Percentiles rank a stretch among this genome's conserved stretches.
Evolutionary conservation across 495 filamentous ascomycete species (phyloP).

Genomic region (Delitschia confertaspora): DNA sequence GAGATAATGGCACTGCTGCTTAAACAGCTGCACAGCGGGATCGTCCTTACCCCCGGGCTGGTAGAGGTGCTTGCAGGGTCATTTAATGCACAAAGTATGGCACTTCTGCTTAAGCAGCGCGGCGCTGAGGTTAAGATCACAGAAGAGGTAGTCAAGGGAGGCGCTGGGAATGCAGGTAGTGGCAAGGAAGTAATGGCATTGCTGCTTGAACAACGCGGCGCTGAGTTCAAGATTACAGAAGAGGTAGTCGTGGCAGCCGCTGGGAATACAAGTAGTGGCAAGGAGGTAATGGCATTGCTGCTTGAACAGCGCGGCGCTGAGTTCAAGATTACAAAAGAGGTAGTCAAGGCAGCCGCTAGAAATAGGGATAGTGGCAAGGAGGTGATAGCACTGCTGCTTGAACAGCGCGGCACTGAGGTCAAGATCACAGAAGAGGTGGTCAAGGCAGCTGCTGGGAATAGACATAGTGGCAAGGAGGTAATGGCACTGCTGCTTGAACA

Average conservation of each 20-base stretch:
- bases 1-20: constrained; percentile 15
- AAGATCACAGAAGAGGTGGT: constrained; percentile 10
- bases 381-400: constrained; percentile 12
- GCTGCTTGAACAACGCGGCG: constrained; percentile 12
- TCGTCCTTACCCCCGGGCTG: constrained; percentile 8
- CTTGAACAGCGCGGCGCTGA: constrained; percentile 18
- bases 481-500: not conserved
- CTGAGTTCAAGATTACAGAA: constrained; percentile 7
- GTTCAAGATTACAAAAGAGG: constrained; percentile 21
- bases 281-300: constrained; percentile 23
- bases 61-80: constrained; percentile 3
- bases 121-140: constrained; percentile 7
- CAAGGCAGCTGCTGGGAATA: constrained; percentile 4
- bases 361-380: constrained; percentile 11
- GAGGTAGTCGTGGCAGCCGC: constrained; percentile 6
- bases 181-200: constrained; percentile 17
- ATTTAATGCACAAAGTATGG: constrained; percentile 5
- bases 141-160: constrained; percentile 7
- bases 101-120: constrained; percentile 9
- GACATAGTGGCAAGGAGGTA: constrained; percentile 1
- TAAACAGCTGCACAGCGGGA: not conserved
- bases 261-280: constrained; percentile 6
- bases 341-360: constrained; percentile 10
- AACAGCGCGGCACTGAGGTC: constrained; percentile 7
- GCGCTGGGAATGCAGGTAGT: constrained; percentile 2